A percentile compares a stretch with the other conserved stretches of the same genome.
These are phyloP conservation scores for Sporothrix curviconia DNA, from an alignment of 2,329 filamentous ascomycete genomes.

Conservation along the genomic window DNA sequence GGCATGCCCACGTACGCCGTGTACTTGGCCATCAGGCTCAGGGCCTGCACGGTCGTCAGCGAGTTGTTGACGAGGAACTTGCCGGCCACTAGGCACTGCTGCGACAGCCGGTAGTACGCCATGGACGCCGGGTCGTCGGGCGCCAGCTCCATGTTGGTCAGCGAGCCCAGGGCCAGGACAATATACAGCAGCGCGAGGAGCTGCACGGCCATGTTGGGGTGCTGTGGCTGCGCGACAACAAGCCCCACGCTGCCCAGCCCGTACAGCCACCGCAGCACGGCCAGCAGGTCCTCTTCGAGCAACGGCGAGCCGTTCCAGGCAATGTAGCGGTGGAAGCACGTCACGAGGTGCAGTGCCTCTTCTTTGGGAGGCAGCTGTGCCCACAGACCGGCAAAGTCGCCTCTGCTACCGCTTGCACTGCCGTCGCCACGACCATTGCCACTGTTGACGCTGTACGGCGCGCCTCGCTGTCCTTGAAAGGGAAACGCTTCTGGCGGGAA, in stretches of 20 bases:
- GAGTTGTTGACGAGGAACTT: slow-evolving; percentile 3
- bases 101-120: neutral
- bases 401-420: neutral
- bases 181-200: slow-evolving; percentile 1
- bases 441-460: neutral
- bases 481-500: neutral
- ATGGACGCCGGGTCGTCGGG: slow-evolving; percentile 3
- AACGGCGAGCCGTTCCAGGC: slow-evolving; percentile 6
- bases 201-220: slow-evolving; percentile 5
- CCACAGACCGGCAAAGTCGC: neutral
- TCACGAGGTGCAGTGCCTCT: slow-evolving; percentile 3
- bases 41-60: neutral
- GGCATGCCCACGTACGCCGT: slow-evolving; percentile 8
- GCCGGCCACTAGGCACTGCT: slow-evolving; percentile 5
- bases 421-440: neutral
- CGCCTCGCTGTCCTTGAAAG: neutral
- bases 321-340: slow-evolving; percentile 5
- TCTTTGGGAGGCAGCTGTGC: neutral
- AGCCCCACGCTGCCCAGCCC: too few species aligned
- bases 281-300: neutral
- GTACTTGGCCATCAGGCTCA: slow-evolving; percentile 7
- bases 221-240: neutral
- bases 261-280: neutral
- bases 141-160: slow-evolving; percentile 7
- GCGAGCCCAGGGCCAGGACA: neutral